Evolutionary conservation across 306 rosid species (phyloP).

Genomic region (Cucumis sativus): Cucumber_9930_V3 NC_026656.2:17907501-17908000

Average conservation of each 20-base stretch:
- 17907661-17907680: slow-evolving; percentile 14
- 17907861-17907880: slow-evolving; percentile 53
- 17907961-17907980: slow-evolving; percentile 21
- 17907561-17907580: slow-evolving; percentile 24
- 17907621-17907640: neutral
- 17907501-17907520: slow-evolving; percentile 37
- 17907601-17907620: neutral
- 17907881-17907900: slow-evolving; percentile 63
- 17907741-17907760: slow-evolving; percentile 28
- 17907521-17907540: slow-evolving; percentile 42
- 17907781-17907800: slow-evolving; percentile 31
- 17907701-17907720: slow-evolving; percentile 45
- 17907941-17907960: slow-evolving; percentile 27
- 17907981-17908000: slow-evolving; percentile 22
- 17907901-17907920: slow-evolving; percentile 35
- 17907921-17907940: slow-evolving; percentile 44
- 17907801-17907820: slow-evolving; percentile 38
- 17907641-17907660: slow-evolving; percentile 24
- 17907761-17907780: slow-evolving; percentile 38
- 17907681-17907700: slow-evolving; percentile 25
- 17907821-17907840: slow-evolving; percentile 58
- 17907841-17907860: slow-evolving; percentile 76
- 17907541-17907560: neutral
- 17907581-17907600: slow-evolving; percentile 7
- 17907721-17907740: slow-evolving; percentile 29